Evolutionary conservation across 352 stramenopile genomes (phyloP), one percentile per base, ranked within the genome.

Genomic region (Phytophthora meadii): DNA sequence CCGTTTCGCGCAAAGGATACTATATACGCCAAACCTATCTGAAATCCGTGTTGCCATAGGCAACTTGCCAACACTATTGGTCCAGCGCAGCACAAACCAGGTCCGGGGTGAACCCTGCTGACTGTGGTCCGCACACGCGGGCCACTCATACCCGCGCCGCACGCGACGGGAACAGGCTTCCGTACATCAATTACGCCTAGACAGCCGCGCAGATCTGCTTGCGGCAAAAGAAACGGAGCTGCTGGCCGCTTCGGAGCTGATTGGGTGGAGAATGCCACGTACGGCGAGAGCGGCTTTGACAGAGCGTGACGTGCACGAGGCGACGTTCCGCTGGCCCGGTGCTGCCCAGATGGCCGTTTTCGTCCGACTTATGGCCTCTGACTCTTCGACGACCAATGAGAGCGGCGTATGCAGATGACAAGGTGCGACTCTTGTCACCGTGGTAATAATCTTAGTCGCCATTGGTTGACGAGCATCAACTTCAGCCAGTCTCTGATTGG

Each of bases 221-320:
- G 19, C 4, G n/a, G 24, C 17, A 61, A 48, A 56, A 61, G 28
- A 60, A 55, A 28, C 28, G 49, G 42, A 54, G 67, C 55, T 59
- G 49, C 22, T 9, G 41, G 11, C 34, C 15, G 39, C 8, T 25
- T 24, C 11, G 15, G 42, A 60, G 54, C 28, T 65, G 67, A 76
- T 76, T 76, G 68, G 68, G 39, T 40, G 22, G 12, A 17, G 6
- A 27, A 7, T 69, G 64, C 64, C 68, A 76, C 68, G 68, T 72
- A 53, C 63, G 72, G 7, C 63, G 46, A 74, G 61, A 65, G 25
- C 57, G 50, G 19, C 14, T 44, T 28, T 40, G 36, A 30, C 50
- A 66, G 42, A 24, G 58, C 59, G 30, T 72, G 55, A 71, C 67
- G 36, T 66, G 40, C 61, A 63, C 44, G 39, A 41, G 19, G 22